Evolutionary conservation across 495 filamentous ascomycete species (phyloP).

Genomic region (Pseudotulostoma volvatum): DNA sequence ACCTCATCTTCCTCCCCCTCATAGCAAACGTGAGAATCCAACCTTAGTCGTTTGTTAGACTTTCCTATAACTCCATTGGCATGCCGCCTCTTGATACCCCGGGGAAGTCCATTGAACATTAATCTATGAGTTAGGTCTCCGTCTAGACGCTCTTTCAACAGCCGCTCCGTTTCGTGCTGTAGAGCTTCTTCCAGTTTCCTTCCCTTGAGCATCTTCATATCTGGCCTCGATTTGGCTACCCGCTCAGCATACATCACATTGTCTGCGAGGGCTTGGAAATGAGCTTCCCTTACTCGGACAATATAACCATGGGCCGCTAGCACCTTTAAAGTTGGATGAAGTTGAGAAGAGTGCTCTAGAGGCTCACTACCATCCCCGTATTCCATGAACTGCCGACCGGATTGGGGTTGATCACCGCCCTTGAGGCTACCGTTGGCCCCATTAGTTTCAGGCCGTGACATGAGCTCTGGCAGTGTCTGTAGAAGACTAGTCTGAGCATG

Average conservation of each 20-base stretch:
- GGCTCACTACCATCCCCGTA: background rate
- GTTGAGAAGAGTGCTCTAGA: slow-evolving; percentile 10
- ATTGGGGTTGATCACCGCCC: background rate
- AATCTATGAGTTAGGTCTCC: slow-evolving; percentile 19
- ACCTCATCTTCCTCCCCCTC: slow-evolving; percentile 14
- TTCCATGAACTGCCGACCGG: background rate
- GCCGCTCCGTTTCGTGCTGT: slow-evolving; percentile 15
- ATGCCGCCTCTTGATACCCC: slow-evolving; percentile 20
- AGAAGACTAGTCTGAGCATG: slow-evolving; percentile 62
- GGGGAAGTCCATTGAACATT: slow-evolving; percentile 23
- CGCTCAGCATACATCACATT: slow-evolving; percentile 33
- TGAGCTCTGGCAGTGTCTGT: slow-evolving; percentile 24
- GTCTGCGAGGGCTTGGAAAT: slow-evolving; percentile 37
- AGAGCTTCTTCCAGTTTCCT: slow-evolving; percentile 44
- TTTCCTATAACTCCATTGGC: slow-evolving; percentile 6
- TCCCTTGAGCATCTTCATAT: slow-evolving; percentile 31
- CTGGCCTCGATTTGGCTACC: slow-evolving; percentile 16
- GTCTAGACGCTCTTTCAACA: slow-evolving; percentile 19
- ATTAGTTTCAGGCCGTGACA: slow-evolving; percentile 10
- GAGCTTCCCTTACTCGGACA: slow-evolving; percentile 26
- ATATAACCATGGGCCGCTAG: slow-evolving; percentile 35
- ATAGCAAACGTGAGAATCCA: slow-evolving; percentile 16
- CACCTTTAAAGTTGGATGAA: slow-evolving; percentile 28
- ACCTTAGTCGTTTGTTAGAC: slow-evolving; percentile 7
- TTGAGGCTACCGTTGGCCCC: slow-evolving; percentile 12